These are phyloP conservation scores for Pelargonium citronellum DNA, from an alignment of 441 rosid genomes.

Conservation along the genomic window DNA sequence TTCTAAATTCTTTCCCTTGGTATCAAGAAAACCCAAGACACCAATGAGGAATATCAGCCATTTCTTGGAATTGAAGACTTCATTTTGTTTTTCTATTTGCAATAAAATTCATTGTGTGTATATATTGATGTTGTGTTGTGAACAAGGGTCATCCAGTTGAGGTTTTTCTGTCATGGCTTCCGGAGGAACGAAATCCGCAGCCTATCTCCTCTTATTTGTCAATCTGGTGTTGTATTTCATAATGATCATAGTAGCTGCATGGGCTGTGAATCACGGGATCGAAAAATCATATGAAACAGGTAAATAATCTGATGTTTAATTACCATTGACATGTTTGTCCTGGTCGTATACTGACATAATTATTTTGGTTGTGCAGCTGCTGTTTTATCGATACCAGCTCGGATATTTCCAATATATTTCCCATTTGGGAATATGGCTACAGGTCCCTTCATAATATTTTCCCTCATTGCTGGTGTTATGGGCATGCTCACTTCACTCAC, in stretches of 20 bases:
- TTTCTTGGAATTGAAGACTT: conserved; percentile 32
- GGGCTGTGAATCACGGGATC: conserved; percentile 74
- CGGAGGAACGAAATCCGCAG: conserved; percentile 54
- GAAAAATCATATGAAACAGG: conserved; percentile 52
- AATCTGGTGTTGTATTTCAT: conserved; percentile 62
- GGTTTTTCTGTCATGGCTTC: conserved; percentile 47
- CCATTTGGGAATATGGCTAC: conserved; percentile 88
- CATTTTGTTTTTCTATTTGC: neutral
- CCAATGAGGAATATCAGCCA: conserved; percentile 33
- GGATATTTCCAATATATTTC: conserved; percentile 69
- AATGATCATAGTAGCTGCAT: conserved; percentile 50
- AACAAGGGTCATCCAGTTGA: conserved; percentile 17
- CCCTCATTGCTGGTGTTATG: conserved; percentile 67
- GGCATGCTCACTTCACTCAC: conserved; percentile 72
- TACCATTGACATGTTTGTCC: neutral
- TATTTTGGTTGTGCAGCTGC: conserved; percentile 44
- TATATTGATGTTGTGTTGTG: conserved; percentile 19
- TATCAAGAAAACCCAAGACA: conserved; percentile 21
- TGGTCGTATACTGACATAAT: neutral
- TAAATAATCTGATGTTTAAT: conserved; percentile 15
- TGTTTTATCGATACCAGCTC: conserved; percentile 55
- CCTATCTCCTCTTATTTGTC: conserved; percentile 49
- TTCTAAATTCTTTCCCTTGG: conserved; percentile 31
- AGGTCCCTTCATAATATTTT: conserved; percentile 58
- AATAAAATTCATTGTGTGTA: conserved; percentile 4